phyloP scores from a whole-genome alignment of 2,329 filamentous ascomycete species.

The Ophiocordyceps robertsii region DNA sequence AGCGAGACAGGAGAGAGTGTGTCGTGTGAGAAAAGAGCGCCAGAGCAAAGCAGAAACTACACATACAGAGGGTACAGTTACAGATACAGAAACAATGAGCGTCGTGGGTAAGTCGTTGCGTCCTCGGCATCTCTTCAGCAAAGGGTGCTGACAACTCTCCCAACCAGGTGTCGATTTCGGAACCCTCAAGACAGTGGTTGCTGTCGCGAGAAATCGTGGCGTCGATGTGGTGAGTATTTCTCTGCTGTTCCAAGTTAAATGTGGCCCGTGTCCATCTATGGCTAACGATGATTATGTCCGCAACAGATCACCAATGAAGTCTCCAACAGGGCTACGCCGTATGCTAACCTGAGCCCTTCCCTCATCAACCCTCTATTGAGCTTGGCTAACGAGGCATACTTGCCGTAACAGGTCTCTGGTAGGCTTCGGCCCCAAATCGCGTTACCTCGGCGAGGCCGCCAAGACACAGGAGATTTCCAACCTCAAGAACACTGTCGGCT shows the following conservation, averaged over 20 bases:
- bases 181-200: constrained; percentile 92
- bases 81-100: constrained; percentile 27
- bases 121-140: neutral
- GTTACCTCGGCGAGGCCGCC: constrained; percentile 87
- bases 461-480: constrained; percentile 99
- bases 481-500: constrained; percentile 95
- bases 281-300: neutral
- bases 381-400: neutral
- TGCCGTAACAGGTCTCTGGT: constrained; percentile 66
- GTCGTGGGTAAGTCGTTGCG: constrained; percentile 33
- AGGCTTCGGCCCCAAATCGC: constrained; percentile 84
- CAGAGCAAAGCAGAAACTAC: constrained; percentile 6
- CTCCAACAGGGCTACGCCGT: constrained; percentile 96
- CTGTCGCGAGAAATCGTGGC: constrained; percentile 94
- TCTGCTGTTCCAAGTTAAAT: neutral
- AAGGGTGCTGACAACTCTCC: neutral
- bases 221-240: constrained; percentile 89
- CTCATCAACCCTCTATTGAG: neutral
- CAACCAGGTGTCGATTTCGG: constrained; percentile 75
- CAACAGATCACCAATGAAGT: constrained; percentile 93
- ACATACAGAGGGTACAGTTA: neutral
- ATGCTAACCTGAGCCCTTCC: constrained; percentile 33
- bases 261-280: neutral
- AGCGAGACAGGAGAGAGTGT: neutral
- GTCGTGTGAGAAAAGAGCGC: constrained; percentile 2